phyloP scores from a whole-genome alignment of 768 basidiomycete genomes.

The Symmetrospora coprosmae region DNA sequence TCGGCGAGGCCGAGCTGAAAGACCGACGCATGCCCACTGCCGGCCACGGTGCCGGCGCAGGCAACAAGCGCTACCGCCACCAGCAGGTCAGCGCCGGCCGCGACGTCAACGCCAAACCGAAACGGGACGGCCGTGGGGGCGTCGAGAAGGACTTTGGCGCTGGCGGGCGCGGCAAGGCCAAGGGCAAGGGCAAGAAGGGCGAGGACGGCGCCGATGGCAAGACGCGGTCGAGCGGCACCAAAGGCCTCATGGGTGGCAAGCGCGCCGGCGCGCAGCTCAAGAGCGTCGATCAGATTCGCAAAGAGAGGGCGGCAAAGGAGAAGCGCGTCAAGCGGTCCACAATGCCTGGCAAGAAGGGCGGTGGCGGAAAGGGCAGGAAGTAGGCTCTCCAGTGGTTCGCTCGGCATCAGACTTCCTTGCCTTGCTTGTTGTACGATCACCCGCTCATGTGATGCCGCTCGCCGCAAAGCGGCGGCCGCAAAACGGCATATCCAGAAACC shows the following conservation, averaged over 20 bases:
- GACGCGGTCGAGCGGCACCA: constrained; percentile 24
- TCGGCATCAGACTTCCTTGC: too few relatives aligned
- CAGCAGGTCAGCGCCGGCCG: constrained; percentile 51
- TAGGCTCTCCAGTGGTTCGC: not conserved
- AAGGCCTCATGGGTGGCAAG: constrained; percentile 49
- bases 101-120: constrained; percentile 59
- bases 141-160: constrained; percentile 25
- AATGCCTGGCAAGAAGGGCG: constrained; percentile 20
- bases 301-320: constrained; percentile 52
- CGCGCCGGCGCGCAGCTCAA: constrained; percentile 67
- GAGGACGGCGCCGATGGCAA: constrained; percentile 45
- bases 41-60: not conserved
- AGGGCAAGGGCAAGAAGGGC: constrained; percentile 51
- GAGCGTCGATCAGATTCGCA: constrained; percentile 73
- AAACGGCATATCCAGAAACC: too few relatives aligned
- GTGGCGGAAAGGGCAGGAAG: not conserved
- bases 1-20: constrained; percentile 62
- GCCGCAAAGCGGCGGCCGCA: too few relatives aligned
- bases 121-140: constrained; percentile 44
- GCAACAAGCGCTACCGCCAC: constrained; percentile 53
- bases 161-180: constrained; percentile 46
- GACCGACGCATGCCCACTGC: constrained; percentile 15
- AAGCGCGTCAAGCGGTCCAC: constrained; percentile 38
- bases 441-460: too few relatives aligned
- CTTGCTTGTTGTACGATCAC: too few relatives aligned